Evolutionary conservation across 2,329 filamentous ascomycete genomes (phyloP).

Genomic region (Endoconidiophora laricicola): DNA sequence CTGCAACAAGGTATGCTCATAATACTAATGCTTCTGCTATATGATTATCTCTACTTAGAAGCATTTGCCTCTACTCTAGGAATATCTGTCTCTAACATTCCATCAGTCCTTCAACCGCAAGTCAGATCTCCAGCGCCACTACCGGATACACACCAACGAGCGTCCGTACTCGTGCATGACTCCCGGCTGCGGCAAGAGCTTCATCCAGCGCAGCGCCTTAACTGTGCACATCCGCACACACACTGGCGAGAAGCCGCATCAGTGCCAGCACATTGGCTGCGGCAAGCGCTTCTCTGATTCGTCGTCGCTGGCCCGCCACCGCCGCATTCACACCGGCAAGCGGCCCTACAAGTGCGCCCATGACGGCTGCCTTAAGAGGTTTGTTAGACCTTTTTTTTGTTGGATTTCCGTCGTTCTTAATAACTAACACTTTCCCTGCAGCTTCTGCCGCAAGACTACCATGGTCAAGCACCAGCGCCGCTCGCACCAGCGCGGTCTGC

Average conservation of each 20-base stretch:
- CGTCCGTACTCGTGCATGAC: slow-evolving; percentile 46
- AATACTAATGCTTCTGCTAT: slow-evolving; percentile 6
- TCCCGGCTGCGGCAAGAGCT: slow-evolving; percentile 49
- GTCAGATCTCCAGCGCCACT: slow-evolving; percentile 53
- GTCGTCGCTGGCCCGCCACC: slow-evolving; percentile 47
- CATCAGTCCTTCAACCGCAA: slow-evolving; percentile 54
- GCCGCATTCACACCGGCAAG: slow-evolving; percentile 49
- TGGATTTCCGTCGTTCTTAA: too few species aligned
- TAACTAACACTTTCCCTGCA: slow-evolving; percentile 19
- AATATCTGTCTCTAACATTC: not conserved
- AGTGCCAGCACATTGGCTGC: slow-evolving; percentile 48
- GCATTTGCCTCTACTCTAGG: not conserved
- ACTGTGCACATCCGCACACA: slow-evolving; percentile 57
- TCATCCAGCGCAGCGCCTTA: slow-evolving; percentile 53
- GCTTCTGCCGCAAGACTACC: slow-evolving; percentile 57
- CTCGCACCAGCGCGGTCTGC: slow-evolving; percentile 41
- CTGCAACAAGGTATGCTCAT: slow-evolving; percentile 39
- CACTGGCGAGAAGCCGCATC: slow-evolving; percentile 55
- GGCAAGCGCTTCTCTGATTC: slow-evolving; percentile 56
- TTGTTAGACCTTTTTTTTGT: slow-evolving; percentile 11
- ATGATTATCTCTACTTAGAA: not conserved
- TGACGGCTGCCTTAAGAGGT: slow-evolving; percentile 46
- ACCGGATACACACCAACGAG: slow-evolving; percentile 57
- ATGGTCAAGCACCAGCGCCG: slow-evolving; percentile 52
- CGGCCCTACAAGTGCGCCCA: slow-evolving; percentile 48